Evolutionary conservation across 208 protist species (phyloP).

Genomic region (Angomonas desouzai): DNA sequence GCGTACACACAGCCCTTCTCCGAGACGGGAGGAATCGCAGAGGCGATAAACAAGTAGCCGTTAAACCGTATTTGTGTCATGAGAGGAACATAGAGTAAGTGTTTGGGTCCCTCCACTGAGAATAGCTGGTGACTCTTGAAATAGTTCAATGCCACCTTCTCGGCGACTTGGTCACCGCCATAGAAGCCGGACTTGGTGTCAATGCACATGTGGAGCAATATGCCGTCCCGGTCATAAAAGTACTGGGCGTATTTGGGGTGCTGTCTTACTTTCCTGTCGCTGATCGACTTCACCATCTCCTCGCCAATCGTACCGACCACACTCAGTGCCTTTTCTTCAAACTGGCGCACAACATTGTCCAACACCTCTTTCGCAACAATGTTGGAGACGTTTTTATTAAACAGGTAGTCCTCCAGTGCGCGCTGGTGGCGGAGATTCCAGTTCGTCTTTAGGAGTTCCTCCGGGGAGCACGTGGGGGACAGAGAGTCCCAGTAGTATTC

Average conservation of each 20-base stretch:
- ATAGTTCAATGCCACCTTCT: conserved; percentile 23
- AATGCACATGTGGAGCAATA: conserved; percentile 47
- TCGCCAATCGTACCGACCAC: conserved; percentile 29
- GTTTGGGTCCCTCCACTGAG: conserved; percentile 34
- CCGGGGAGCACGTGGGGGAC: not conserved
- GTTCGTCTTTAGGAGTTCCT: conserved; percentile 4
- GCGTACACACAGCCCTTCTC: conserved; percentile 21
- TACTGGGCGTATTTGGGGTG: conserved; percentile 18
- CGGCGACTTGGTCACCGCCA: conserved; percentile 29
- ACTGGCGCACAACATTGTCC: conserved; percentile 24
- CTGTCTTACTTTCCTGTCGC: conserved; percentile 19
- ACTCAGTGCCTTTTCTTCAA: conserved; percentile 26
- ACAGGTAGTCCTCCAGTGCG: conserved; percentile 27
- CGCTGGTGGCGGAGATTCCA: conserved; percentile 57
- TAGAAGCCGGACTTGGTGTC: conserved; percentile 40
- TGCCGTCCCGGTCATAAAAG: conserved; percentile 34
- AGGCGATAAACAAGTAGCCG: conserved; percentile 49
- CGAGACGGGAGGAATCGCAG: conserved; percentile 45
- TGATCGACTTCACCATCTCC: conserved; percentile 30
- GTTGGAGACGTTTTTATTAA: conserved; percentile 11
- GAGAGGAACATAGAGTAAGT: conserved; percentile 51
- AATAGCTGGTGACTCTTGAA: conserved; percentile 35
- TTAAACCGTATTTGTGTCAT: conserved; percentile 46
- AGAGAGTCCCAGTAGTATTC: conserved; percentile 38
- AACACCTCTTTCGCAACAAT: conserved; percentile 15